These are phyloP conservation scores for Arabidopsis hybrid DNA, from an alignment of 441 rosid genomes.

Conservation along the genomic window DNA sequence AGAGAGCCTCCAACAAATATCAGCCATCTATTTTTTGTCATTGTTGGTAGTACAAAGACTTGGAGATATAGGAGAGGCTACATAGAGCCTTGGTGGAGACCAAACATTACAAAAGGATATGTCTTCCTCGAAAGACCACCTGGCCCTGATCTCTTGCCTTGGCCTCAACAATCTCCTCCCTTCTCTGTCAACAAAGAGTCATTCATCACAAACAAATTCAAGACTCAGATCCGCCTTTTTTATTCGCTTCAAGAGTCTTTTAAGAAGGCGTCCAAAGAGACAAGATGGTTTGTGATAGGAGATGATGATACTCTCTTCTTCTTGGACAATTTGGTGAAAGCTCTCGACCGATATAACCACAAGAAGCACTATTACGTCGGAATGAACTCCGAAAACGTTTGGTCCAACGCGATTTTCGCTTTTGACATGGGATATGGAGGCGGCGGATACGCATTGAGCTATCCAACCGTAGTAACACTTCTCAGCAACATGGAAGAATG, in stretches of 20 bases:
- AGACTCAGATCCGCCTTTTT: slow-evolving; percentile 51
- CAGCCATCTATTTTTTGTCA: slow-evolving; percentile 60
- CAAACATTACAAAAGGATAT: slow-evolving; percentile 63
- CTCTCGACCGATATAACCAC: slow-evolving; percentile 59
- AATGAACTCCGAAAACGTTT: slow-evolving; percentile 53
- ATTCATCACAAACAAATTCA: slow-evolving; percentile 38
- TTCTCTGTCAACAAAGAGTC: slow-evolving; percentile 55
- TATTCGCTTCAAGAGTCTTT: slow-evolving; percentile 61
- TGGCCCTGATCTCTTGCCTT: slow-evolving; percentile 51
- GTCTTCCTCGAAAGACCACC: slow-evolving; percentile 63
- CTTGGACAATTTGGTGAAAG: slow-evolving; percentile 60
- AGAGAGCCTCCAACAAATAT: slow-evolving; percentile 51
- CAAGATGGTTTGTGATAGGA: slow-evolving; percentile 73
- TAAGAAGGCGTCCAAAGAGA: slow-evolving; percentile 34
- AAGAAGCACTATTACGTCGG: slow-evolving; percentile 62
- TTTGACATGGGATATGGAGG: slow-evolving; percentile 81
- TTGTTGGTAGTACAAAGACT: slow-evolving; percentile 53
- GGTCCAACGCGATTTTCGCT: slow-evolving; percentile 52
- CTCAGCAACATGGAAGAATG: slow-evolving; percentile 57
- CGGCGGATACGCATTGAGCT: slow-evolving; percentile 69
- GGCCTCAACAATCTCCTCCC: slow-evolving; percentile 67
- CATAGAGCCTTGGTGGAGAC: slow-evolving; percentile 75
- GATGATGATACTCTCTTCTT: slow-evolving; percentile 71
- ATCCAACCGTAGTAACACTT: slow-evolving; percentile 54
- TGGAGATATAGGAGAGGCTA: slow-evolving; percentile 61